phyloP scores from a whole-genome alignment of 352 stramenopile genomes.

The Pythium myriotylum region DNA sequence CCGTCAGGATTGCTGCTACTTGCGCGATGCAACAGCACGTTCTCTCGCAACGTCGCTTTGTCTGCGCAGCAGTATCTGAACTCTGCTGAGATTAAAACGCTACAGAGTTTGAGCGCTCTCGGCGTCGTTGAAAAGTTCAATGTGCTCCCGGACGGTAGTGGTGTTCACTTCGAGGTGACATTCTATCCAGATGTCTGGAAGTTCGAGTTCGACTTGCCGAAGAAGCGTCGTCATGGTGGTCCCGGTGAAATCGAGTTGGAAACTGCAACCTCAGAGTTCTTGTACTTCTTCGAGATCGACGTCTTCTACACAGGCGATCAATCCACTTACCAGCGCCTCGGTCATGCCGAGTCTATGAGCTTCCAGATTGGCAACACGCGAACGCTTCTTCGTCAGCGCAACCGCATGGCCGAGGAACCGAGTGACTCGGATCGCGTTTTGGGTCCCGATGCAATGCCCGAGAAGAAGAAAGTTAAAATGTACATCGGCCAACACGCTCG shows the following conservation, averaged over 20 bases:
- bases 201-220: slow-evolving; percentile 88
- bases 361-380: slow-evolving; percentile 89
- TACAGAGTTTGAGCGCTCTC: slow-evolving; percentile 70
- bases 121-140: slow-evolving; percentile 65
- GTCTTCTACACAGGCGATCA: slow-evolving; percentile 76
- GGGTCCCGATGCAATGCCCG: slow-evolving; percentile 53
- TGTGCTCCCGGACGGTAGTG: slow-evolving; percentile 34
- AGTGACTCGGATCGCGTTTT: slow-evolving; percentile 55
- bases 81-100: slow-evolving; percentile 61
- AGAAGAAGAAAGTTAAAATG: slow-evolving; percentile 84
- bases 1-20: slow-evolving; percentile 57
- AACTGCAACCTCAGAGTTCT: slow-evolving; percentile 53
- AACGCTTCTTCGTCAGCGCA: slow-evolving; percentile 80
- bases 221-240: slow-evolving; percentile 73
- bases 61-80: slow-evolving; percentile 54
- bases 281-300: slow-evolving; percentile 89
- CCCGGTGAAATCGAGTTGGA: slow-evolving; percentile 40
- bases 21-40: slow-evolving; percentile 84
- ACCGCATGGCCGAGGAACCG: slow-evolving; percentile 68
- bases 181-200: slow-evolving; percentile 91
- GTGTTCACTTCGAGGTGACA: slow-evolving; percentile 77
- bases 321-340: slow-evolving; percentile 57
- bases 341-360: slow-evolving; percentile 71
- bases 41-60: slow-evolving; percentile 65
- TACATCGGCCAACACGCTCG: slow-evolving; percentile 39